phyloP scores from a whole-genome alignment of 129 eudicot genomes.

The Flaveria trinervia region DNA sequence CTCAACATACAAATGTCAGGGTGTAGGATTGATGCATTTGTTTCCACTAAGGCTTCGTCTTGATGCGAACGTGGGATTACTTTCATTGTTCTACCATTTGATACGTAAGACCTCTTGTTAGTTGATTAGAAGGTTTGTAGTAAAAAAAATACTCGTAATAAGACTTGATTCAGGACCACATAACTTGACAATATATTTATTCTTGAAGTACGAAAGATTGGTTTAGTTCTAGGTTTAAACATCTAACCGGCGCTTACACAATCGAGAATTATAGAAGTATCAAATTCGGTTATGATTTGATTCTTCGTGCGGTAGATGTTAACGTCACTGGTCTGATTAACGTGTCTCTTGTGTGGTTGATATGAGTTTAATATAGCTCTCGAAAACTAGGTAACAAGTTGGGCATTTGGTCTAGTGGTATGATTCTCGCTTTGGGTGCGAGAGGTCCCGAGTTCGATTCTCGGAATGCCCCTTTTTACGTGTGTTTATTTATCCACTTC shows the following conservation, averaged over 20 bases:
- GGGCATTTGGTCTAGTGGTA: slow-evolving; percentile 99
- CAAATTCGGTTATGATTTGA: too few relatives aligned
- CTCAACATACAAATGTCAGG: background rate
- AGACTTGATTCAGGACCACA: background rate
- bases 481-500: too few relatives aligned
- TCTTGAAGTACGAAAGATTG: too few relatives aligned
- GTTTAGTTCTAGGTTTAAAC: too few relatives aligned
- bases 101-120: background rate
- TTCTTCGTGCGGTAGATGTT: too few relatives aligned
- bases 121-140: background rate
- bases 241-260: too few relatives aligned
- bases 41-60: background rate
- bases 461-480: slow-evolving; percentile 78
- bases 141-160: background rate
- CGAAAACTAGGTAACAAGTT: background rate
- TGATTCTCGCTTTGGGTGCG: slow-evolving; percentile 99
- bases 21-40: background rate
- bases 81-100: background rate
- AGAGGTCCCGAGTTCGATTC: slow-evolving; percentile 99
- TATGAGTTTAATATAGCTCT: too few relatives aligned
- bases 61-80: background rate
- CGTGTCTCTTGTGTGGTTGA: too few relatives aligned
- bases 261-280: too few relatives aligned
- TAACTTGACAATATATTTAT: too few relatives aligned
- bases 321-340: too few relatives aligned